Evolutionary conservation across 2,329 filamentous ascomycete species (phyloP).

Genomic region (Dactylellina drechsleri): DNA sequence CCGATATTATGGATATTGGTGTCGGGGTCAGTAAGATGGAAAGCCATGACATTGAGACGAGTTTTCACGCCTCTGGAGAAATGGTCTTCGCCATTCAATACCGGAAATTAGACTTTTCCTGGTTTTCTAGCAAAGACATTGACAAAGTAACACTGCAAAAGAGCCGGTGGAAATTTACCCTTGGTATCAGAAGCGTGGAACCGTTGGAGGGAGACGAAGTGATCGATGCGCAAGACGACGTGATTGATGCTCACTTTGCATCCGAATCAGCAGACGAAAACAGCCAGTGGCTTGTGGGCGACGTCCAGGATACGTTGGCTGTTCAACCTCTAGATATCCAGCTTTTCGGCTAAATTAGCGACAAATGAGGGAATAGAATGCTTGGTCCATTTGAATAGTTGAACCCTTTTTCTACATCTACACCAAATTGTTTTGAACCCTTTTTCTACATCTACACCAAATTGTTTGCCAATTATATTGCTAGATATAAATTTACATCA

Average conservation of each 20-base stretch:
- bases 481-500: too few species aligned
- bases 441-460: too few species aligned
- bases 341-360: not conserved
- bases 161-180: not conserved
- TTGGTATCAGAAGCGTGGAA: not conserved
- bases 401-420: too few species aligned
- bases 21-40: not conserved
- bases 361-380: too few species aligned
- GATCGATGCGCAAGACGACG: not conserved
- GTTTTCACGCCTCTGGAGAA: constrained; percentile 4
- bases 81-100: constrained; percentile 26
- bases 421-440: too few species aligned
- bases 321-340: not conserved
- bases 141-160: constrained; percentile 8
- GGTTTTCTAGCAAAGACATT: constrained; percentile 13
- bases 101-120: constrained; percentile 17
- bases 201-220: not conserved
- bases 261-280: not conserved
- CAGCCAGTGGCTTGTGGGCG: not conserved
- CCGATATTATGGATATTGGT: constrained; percentile 11
- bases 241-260: constrained; percentile 8
- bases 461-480: too few species aligned
- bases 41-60: not conserved
- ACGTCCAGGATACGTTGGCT: not conserved
- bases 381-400: too few species aligned